Conservation (phyloP, 768 basidiomycete species). For the Tylopilus plumbeoviolaceoides region DNA sequence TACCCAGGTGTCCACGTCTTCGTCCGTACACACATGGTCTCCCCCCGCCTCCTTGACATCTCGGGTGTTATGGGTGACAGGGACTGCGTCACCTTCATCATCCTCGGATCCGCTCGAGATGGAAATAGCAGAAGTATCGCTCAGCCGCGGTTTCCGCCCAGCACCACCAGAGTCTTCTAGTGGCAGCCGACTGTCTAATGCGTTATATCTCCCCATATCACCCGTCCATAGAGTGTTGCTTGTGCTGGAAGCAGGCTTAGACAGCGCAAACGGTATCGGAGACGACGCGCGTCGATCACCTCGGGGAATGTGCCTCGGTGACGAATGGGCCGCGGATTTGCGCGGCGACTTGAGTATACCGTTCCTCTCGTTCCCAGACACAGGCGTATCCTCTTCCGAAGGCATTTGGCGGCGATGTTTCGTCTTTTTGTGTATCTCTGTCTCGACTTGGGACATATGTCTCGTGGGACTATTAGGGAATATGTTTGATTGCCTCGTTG, state of each 20-base stretch:
- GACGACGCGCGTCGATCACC: slow-evolving; percentile 6
- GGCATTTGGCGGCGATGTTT: slow-evolving; percentile 4
- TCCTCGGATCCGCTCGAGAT: slow-evolving; percentile 29
- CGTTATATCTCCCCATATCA: neutral
- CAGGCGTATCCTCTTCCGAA: neutral
- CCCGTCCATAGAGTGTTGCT: neutral
- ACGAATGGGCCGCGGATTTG: slow-evolving; percentile 22
- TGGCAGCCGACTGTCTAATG: neutral
- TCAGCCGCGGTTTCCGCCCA: slow-evolving; percentile 2
- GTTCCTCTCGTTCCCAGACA: slow-evolving; percentile 5
- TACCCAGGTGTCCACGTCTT: slow-evolving; percentile 9
- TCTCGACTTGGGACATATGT: neutral
- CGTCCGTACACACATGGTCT: neutral
- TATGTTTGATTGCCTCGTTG: neutral
- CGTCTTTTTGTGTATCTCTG: neutral
- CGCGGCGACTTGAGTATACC: slow-evolving; percentile 22
- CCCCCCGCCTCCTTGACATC: neutral
- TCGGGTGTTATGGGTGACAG: neutral
- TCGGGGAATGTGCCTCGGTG: slow-evolving; percentile 15
- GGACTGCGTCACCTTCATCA: slow-evolving; percentile 6
- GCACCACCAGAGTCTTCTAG: neutral
- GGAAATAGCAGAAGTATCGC: slow-evolving; percentile 18
- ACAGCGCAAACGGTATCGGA: slow-evolving; percentile 5
- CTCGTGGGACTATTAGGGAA: slow-evolving; percentile 16
- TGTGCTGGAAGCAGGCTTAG: neutral